Evolutionary conservation across 176 grass and related monocot species (phyloP).

Genomic region (Bonia amplexicaulis): DNA sequence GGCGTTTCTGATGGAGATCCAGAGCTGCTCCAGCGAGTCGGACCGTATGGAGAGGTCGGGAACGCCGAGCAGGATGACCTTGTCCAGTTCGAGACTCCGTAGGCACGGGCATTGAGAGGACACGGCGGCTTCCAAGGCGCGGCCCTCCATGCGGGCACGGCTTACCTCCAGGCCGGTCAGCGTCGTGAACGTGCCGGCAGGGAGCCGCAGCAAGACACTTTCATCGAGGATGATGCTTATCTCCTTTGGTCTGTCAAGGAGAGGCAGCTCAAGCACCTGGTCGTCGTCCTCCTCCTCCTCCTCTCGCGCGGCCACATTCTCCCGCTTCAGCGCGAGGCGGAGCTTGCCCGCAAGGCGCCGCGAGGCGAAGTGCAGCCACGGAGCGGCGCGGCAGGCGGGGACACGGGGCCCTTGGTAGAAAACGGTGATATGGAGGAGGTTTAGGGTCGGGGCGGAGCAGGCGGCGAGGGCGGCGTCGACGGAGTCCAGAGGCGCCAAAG

Average conservation of each 20-base stretch:
- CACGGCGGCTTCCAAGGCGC: neutral
- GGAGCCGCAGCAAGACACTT: neutral
- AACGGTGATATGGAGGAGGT: neutral
- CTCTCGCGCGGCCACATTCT: too few relatives aligned
- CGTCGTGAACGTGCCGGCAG: neutral
- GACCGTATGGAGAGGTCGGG: neutral
- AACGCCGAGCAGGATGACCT: neutral
- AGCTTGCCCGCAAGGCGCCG: neutral
- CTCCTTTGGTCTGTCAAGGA: too few relatives aligned
- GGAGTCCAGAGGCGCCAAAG: neutral
- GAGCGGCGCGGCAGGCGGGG: neutral
- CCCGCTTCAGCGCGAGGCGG: neutral
- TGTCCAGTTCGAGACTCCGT: neutral
- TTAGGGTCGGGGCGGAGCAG: neutral
- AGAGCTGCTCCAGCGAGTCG: neutral
- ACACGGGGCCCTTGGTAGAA: accelerated
- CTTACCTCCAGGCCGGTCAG: neutral
- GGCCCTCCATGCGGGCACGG: neutral
- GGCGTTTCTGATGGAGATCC: neutral
- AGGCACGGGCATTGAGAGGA: neutral
- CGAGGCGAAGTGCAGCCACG: neutral
- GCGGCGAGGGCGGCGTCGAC: neutral
- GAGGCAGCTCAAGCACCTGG: too few relatives aligned
- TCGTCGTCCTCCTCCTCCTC: too few relatives aligned
- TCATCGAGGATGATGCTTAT: too few relatives aligned